Evolutionary conservation across 2,329 filamentous ascomycete species (phyloP), one percentile per base, ranked within the genome.

Genomic region (Triangularia setosa): DNA sequence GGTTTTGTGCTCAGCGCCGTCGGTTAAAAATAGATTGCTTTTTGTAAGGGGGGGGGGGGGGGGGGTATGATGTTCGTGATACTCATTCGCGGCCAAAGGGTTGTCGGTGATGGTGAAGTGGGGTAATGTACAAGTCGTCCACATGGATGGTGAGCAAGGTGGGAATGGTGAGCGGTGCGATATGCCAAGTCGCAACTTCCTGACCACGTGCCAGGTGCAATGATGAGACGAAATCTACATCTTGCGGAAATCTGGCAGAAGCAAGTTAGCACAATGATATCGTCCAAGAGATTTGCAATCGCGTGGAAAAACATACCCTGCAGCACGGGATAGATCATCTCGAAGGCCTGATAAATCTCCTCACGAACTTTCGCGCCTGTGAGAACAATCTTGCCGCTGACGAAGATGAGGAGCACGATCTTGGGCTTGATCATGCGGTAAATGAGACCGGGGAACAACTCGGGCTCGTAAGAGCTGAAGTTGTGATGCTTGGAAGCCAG

Each of bases 361-460:
- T 99, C 95, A 72, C 95, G 90, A 69, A 98, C 93, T 78, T 99
- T 98, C 71, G 95, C 95, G 75, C 95, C 95, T 52, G 95, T 98
- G 76, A 98, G 85, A 74, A 98, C 95, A 68, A 98, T 98, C 86
- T 98, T 98, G 75, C 94, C 95, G 74, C 90, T 95, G 74, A 98
- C 94, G 82, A 98, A 98, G 79, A 99, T 97, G 75, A 98, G 83
- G 25, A 98, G 88, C 61, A 98, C 94, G 71, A 98, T 97, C 88
- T 98, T 98, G 21, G 95, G 95, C 84, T 98, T 98, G 84, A 98
- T 97, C 95, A 99, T 99, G 78, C 95, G 93, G 81, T 99, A 99
- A 81, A 99, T 99, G 60, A 99, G 89, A 87, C 95, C 95, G 74
- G 95, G 95, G 86, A 98, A 99, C 77, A 99, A 79, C 77, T 99